A percentile compares a stretch with the other conserved stretches of the same genome.
phyloP scores from a whole-genome alignment of 805 yeast genomes.

The Lipomyces lipofer region DNA sequence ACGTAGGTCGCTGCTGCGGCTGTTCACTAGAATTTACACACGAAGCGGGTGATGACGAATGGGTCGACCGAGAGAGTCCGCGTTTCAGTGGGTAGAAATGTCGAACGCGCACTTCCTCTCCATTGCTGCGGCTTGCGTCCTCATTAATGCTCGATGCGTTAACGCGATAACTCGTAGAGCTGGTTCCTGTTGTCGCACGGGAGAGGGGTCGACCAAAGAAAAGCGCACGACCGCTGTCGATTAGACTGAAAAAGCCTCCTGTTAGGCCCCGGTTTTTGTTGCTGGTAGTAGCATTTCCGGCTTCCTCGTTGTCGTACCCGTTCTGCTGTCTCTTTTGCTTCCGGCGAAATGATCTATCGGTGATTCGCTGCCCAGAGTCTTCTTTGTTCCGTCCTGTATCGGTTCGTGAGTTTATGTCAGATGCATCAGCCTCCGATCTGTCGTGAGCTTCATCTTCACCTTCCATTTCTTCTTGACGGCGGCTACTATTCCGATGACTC shows the following conservation, averaged over 20 bases:
- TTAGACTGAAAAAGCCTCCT: constrained; percentile 4
- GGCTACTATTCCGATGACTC: no score
- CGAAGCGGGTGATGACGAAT: constrained; percentile 25
- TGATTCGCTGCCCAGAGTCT: neutral
- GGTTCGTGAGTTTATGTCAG: no score
- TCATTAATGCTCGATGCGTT: constrained; percentile 12
- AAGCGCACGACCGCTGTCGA: constrained; percentile 12
- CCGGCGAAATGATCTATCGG: neutral
- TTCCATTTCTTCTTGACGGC: no score
- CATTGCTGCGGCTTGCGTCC: constrained; percentile 3
- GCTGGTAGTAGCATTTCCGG: neutral
- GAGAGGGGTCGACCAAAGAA: constrained; percentile 23
- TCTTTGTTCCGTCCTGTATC: neutral
- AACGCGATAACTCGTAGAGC: constrained; percentile 27
- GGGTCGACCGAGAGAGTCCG: constrained; percentile 23
- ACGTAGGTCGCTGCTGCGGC: neutral
- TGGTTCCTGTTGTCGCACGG: constrained; percentile 27
- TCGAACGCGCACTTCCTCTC: constrained; percentile 17
- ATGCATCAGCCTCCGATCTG: no score
- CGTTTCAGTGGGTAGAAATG: constrained; percentile 28
- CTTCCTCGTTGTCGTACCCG: neutral
- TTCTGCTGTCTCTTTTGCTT: neutral
- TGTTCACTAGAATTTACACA: neutral
- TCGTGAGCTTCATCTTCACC: no score
- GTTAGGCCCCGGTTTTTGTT: no score